A percentile compares a stretch with the other conserved stretches of the same genome.
These are phyloP conservation scores for Spergularia marina DNA, from an alignment of 148 eudicot genomes.

Conservation along the genomic window DNA sequence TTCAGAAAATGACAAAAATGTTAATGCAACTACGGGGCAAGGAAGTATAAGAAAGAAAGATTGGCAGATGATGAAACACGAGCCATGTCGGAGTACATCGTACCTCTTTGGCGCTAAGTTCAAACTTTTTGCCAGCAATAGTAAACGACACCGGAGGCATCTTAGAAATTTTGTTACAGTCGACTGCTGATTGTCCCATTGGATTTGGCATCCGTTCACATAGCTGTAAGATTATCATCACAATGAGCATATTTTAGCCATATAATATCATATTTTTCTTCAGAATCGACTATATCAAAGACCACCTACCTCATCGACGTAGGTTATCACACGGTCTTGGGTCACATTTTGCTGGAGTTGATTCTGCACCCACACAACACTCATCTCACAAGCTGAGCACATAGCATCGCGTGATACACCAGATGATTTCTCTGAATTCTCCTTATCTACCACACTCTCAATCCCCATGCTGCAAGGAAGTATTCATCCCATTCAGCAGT, in stretches of 20 bases:
- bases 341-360: slow-evolving; percentile 75
- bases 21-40: too few relatives aligned
- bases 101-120: slow-evolving; percentile 78
- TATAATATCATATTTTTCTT: not conserved
- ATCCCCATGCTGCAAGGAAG: slow-evolving; percentile 56
- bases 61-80: not conserved
- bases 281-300: not conserved
- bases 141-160: slow-evolving; percentile 85
- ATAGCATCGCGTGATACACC: slow-evolving; percentile 40
- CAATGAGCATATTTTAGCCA: slow-evolving; percentile 8
- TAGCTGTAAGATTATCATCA: slow-evolving; percentile 42
- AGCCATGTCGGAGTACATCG: not conserved
- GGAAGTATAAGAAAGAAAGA: not conserved
- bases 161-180: slow-evolving; percentile 54
- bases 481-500: not conserved
- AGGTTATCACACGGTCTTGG: slow-evolving; percentile 55
- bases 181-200: slow-evolving; percentile 70
- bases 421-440: slow-evolving; percentile 37
- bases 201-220: slow-evolving; percentile 78
- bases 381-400: slow-evolving; percentile 93
- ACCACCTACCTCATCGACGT: slow-evolving; percentile 56
- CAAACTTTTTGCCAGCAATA: slow-evolving; percentile 65
- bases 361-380: slow-evolving; percentile 85
- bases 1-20: not conserved
- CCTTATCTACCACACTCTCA: slow-evolving; percentile 63